These are phyloP conservation scores for Sarcodon sp. DNA, from an alignment of 768 basidiomycete species.

Conservation along the genomic window DNA sequence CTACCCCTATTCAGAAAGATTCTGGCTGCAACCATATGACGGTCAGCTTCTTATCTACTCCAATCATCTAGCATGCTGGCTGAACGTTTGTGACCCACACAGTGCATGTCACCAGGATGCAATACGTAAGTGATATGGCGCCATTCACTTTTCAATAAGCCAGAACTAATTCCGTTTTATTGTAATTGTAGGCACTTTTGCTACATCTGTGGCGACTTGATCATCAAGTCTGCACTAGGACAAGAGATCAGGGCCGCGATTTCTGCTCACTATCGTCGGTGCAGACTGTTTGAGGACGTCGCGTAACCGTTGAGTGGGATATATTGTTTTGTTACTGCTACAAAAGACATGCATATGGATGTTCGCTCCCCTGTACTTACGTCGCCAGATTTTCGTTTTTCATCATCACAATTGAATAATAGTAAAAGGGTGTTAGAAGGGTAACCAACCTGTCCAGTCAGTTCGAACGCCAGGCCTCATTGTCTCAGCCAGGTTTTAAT, in stretches of 20 bases:
- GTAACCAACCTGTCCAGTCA: too few species aligned
- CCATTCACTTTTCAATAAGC: background rate
- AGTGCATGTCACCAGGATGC: slow-evolving; percentile 21
- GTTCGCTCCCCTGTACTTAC: too few species aligned
- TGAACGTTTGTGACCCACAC: background rate
- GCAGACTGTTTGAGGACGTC: slow-evolving; percentile 13
- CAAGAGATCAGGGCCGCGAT: slow-evolving; percentile 11
- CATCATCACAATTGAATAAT: too few species aligned
- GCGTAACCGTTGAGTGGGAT: too few species aligned
- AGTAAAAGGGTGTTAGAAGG: too few species aligned
- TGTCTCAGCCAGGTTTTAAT: too few species aligned
- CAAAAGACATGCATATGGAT: too few species aligned
- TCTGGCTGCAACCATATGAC: slow-evolving; percentile 24
- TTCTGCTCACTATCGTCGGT: slow-evolving; percentile 13
- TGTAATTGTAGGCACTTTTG: slow-evolving; percentile 20
- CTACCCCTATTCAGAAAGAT: slow-evolving; percentile 19
- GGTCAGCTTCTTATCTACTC: slow-evolving; percentile 9
- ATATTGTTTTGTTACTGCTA: too few species aligned
- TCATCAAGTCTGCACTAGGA: slow-evolving; percentile 14
- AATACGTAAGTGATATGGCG: slow-evolving; percentile 15
- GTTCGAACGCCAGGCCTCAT: too few species aligned
- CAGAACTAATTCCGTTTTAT: background rate
- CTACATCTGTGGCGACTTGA: slow-evolving; percentile 18
- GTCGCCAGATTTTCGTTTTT: too few species aligned
- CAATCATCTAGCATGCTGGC: background rate